Evolutionary conservation across 2,329 filamentous ascomycete genomes (phyloP).

Genomic region (Fusarium tuaranense): DNA sequence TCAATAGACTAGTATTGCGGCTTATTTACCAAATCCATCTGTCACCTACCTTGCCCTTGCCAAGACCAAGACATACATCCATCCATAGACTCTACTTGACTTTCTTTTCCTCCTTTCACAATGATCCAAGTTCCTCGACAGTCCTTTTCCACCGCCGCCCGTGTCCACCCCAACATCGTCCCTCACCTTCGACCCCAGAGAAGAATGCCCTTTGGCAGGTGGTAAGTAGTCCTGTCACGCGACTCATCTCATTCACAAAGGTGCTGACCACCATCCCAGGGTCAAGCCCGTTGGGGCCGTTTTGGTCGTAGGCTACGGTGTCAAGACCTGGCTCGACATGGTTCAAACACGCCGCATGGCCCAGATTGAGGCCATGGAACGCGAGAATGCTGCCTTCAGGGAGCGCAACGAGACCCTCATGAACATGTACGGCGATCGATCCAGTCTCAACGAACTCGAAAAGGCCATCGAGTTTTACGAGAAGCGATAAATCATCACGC

Average conservation of each 20-base stretch:
- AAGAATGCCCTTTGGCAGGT: conserved; percentile 40
- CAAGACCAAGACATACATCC: conserved; percentile 20
- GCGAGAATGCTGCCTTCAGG: conserved; percentile 50
- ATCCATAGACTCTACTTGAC: conserved; percentile 10
- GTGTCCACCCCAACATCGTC: conserved; percentile 45
- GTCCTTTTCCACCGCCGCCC: conserved; percentile 44
- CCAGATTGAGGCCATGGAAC: conserved; percentile 48
- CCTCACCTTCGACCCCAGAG: conserved; percentile 42
- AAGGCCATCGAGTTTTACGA: conserved; percentile 62
- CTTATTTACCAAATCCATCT: conserved; percentile 33
- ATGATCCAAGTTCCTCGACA: conserved; percentile 44
- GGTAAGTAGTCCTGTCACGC: conserved; percentile 31
- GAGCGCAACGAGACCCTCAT: conserved; percentile 57
- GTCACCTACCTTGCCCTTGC: conserved; percentile 22
- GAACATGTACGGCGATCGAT: conserved; percentile 63
- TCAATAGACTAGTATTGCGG: conserved; percentile 36
- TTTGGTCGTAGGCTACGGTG: conserved; percentile 50
- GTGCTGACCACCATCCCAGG: conserved; percentile 40
- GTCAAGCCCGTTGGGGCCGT: conserved; percentile 48
- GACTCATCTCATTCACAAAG: conserved; percentile 1
- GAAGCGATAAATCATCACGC: conserved; percentile 43
- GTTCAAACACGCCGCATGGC: conserved; percentile 44
- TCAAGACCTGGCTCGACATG: conserved; percentile 49
- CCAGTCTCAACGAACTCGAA: conserved; percentile 61
- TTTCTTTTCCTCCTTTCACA: conserved; percentile 27